phyloP scores from a whole-genome alignment of 192 early-diverging fungal species.

The Jimgerdemannia lactiflua region DNA sequence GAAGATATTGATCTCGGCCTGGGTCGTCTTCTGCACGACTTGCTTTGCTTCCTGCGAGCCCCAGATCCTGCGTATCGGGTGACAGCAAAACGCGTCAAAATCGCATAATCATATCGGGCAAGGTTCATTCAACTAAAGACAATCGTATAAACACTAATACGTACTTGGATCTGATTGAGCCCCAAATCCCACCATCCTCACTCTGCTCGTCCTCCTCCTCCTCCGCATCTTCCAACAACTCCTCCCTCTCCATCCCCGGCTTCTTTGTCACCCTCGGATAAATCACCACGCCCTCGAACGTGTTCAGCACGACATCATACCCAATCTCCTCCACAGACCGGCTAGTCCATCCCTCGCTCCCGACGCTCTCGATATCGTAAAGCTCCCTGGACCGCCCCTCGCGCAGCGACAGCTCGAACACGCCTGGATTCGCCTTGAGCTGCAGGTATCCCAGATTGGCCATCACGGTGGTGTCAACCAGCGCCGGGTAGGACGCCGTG shows the following conservation, averaged over 20 bases:
- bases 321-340: conserved; percentile 42
- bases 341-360: conserved; percentile 43
- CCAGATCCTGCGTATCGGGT: conserved; percentile 4
- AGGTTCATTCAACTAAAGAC: neutral
- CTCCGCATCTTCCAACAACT: conserved; percentile 50
- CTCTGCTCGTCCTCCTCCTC: conserved; percentile 21
- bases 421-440: conserved; percentile 89
- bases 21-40: conserved; percentile 23
- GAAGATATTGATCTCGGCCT: conserved; percentile 88
- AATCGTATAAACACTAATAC: conserved; percentile 3
- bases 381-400: conserved; percentile 80
- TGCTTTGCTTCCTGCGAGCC: conserved; percentile 1
- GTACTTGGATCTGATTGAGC: conserved; percentile 56
- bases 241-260: conserved; percentile 73
- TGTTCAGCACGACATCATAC: conserved; percentile 60
- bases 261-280: conserved; percentile 82
- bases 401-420: conserved; percentile 80
- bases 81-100: conserved; percentile 8
- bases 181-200: conserved; percentile 47
- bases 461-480: conserved; percentile 96
- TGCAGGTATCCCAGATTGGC: conserved; percentile 98
- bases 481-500: conserved; percentile 51
- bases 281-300: conserved; percentile 80
- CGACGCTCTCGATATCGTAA: conserved; percentile 68
- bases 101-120: neutral